A percentile compares a stretch with the other conserved stretches of the same genome.
phyloP scores from a whole-genome alignment of 2,329 filamentous ascomycete species.

The Xylaria sp. region DNA sequence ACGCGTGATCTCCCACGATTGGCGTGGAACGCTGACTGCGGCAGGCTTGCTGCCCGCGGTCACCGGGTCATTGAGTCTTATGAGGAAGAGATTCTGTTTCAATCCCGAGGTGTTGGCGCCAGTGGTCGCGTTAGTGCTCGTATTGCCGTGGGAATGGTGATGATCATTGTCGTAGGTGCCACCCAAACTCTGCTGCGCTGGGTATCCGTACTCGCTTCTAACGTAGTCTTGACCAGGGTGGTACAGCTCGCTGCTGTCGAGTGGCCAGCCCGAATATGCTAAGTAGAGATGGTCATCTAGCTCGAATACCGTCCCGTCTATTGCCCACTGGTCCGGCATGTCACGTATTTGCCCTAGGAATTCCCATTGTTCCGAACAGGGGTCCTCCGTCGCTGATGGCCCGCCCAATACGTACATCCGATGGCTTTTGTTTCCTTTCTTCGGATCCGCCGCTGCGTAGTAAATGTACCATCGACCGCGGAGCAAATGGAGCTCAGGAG shows the following conservation, averaged over 20 bases:
- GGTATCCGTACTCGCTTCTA: neutral
- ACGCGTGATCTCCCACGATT: constrained; percentile 41
- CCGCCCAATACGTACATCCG: constrained; percentile 44
- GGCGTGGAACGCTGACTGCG: constrained; percentile 34
- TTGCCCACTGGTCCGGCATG: constrained; percentile 43
- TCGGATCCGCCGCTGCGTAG: constrained; percentile 40
- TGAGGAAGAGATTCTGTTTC: constrained; percentile 40
- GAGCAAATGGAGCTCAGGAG: constrained; percentile 42
- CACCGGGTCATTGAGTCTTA: constrained; percentile 36
- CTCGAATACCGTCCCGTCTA: constrained; percentile 43
- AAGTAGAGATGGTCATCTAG: constrained; percentile 38
- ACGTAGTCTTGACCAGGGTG: neutral
- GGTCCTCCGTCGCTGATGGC: constrained; percentile 35
- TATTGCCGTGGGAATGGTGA: neutral
- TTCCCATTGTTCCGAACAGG: constrained; percentile 39
- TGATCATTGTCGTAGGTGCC: neutral
- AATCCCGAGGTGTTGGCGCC: constrained; percentile 31
- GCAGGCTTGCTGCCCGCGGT: constrained; percentile 31
- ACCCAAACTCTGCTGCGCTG: neutral
- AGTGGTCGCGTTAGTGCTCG: neutral
- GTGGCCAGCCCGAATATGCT: constrained; percentile 43
- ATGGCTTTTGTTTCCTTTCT: constrained; percentile 40
- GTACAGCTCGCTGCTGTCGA: constrained; percentile 23
- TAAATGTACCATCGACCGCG: constrained; percentile 44
- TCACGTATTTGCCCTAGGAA: constrained; percentile 39